Conservation (phyloP, 768 basidiomycete genomes). For the Plicaturopsis crispa region DNA sequence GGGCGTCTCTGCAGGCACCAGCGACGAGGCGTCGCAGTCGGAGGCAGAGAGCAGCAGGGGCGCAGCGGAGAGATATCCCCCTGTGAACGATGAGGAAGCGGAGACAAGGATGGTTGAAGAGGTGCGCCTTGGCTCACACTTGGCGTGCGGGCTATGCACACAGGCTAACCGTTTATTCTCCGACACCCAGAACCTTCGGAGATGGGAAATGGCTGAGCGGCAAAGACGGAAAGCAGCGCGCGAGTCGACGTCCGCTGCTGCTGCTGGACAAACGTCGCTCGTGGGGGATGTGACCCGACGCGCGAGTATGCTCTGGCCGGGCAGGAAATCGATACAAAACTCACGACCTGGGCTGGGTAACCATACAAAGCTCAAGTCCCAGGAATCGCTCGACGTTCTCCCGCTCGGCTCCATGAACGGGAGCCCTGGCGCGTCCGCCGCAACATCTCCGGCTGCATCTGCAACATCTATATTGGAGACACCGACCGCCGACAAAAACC, state of each 20-base stretch:
- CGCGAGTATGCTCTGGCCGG: slow-evolving; percentile 51
- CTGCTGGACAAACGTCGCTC: slow-evolving; percentile 32
- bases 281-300: slow-evolving; percentile 50
- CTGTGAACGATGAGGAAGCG: slow-evolving; percentile 53
- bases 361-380: slow-evolving; percentile 40
- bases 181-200: slow-evolving; percentile 67
- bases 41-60: slow-evolving; percentile 16
- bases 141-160: too few species aligned
- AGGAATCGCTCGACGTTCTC: slow-evolving; percentile 45
- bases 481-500: slow-evolving; percentile 25
- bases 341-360: slow-evolving; percentile 25
- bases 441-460: slow-evolving; percentile 26
- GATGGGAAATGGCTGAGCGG: slow-evolving; percentile 75
- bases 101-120: slow-evolving; percentile 69
- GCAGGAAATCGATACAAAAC: slow-evolving; percentile 25
- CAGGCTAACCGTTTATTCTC: too few species aligned
- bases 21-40: slow-evolving; percentile 11
- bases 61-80: slow-evolving; percentile 46
- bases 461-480: too few species aligned
- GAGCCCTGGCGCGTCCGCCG: slow-evolving; percentile 23
- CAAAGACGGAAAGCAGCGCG: slow-evolving; percentile 68
- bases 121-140: slow-evolving; percentile 40
- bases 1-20: slow-evolving; percentile 28
- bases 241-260: slow-evolving; percentile 32
- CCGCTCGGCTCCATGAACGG: slow-evolving; percentile 45